Conservation (phyloP, 805 yeast species). For the Maudiozyma turicensis region DNA sequence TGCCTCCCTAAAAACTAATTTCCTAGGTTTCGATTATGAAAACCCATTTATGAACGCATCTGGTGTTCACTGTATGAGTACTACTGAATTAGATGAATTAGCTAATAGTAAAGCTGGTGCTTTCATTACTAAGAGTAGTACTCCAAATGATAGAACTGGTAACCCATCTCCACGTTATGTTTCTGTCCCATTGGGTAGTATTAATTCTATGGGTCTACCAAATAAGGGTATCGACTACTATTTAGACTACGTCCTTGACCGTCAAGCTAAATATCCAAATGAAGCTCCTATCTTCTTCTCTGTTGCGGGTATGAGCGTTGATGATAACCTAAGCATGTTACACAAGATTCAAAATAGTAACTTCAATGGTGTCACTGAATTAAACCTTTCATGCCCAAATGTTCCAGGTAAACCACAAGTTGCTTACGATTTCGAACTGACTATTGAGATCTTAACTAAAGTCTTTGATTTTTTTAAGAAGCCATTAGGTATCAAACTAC, state of each 20-base stretch:
- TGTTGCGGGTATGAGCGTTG: slow-evolving; percentile 26
- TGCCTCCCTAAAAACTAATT: slow-evolving; percentile 12
- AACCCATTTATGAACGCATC: slow-evolving; percentile 29
- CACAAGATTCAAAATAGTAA: slow-evolving; percentile 20
- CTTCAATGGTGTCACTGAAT: slow-evolving; percentile 22
- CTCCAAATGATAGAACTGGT: slow-evolving; percentile 20
- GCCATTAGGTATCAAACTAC: slow-evolving; percentile 26
- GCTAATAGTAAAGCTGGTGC: slow-evolving; percentile 21
- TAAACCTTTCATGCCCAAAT: slow-evolving; percentile 27
- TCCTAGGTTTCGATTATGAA: slow-evolving; percentile 13
- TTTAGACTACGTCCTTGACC: slow-evolving; percentile 17
- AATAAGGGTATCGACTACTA: slow-evolving; percentile 25
- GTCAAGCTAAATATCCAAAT: slow-evolving; percentile 11
- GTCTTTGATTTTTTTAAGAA: slow-evolving; percentile 23
- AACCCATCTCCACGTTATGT: slow-evolving; percentile 26
- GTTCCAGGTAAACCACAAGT: slow-evolving; percentile 29
- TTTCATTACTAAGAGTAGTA: slow-evolving; percentile 25
- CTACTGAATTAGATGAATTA: slow-evolving; percentile 19
- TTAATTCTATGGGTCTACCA: slow-evolving; percentile 28
- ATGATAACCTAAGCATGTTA: slow-evolving; percentile 20
- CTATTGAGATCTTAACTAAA: slow-evolving; percentile 16
- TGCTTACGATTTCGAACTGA: slow-evolving; percentile 25
- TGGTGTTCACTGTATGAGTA: slow-evolving; percentile 27
- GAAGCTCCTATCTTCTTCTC: slow-evolving; percentile 19
- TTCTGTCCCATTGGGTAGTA: slow-evolving; percentile 26